phyloP scores from a whole-genome alignment of 2,329 filamentous ascomycete species.

The Zelopaecilomyces penicillatus region DNA sequence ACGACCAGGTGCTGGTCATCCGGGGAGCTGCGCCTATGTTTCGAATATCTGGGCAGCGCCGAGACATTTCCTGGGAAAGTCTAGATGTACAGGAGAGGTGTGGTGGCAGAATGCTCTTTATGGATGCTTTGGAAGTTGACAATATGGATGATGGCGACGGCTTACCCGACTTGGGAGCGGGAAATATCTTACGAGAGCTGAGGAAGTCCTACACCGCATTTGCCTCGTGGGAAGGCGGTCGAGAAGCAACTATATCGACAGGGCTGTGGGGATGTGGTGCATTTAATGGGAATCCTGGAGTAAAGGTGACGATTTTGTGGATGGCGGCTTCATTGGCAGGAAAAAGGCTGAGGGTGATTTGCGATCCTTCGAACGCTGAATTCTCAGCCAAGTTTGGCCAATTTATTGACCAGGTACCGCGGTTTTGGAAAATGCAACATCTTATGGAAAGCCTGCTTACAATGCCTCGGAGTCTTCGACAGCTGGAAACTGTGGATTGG shows the following conservation, averaged over 20 bases:
- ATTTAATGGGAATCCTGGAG: constrained; percentile 24
- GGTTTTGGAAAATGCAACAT: constrained; percentile 1
- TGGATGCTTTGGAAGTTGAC: constrained; percentile 30
- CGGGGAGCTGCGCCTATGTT: constrained; percentile 21
- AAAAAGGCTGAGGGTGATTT: constrained; percentile 13
- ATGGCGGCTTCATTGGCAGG: constrained; percentile 20
- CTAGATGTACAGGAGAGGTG: constrained; percentile 6
- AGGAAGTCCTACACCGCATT: constrained; percentile 22
- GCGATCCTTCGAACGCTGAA: constrained; percentile 8
- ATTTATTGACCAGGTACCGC: background rate
- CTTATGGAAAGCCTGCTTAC: background rate
- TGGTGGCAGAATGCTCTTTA: constrained; percentile 24
- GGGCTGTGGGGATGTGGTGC: constrained; percentile 29
- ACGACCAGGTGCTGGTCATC: constrained; percentile 19
- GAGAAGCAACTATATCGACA: constrained; percentile 13
- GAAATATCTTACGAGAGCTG: constrained; percentile 22
- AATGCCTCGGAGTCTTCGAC: background rate
- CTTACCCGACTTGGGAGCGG: constrained; percentile 18
- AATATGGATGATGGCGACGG: constrained; percentile 11
- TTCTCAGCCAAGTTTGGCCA: background rate
- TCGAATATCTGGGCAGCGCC: constrained; percentile 19
- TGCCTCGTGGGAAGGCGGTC: constrained; percentile 11
- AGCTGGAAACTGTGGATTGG: constrained; percentile 3
- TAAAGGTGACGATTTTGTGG: constrained; percentile 25
- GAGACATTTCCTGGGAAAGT: constrained; percentile 18